These are phyloP conservation scores for Potentilla sterilis DNA, from an alignment of 306 rosid genomes.

Conservation along the genomic window DNA sequence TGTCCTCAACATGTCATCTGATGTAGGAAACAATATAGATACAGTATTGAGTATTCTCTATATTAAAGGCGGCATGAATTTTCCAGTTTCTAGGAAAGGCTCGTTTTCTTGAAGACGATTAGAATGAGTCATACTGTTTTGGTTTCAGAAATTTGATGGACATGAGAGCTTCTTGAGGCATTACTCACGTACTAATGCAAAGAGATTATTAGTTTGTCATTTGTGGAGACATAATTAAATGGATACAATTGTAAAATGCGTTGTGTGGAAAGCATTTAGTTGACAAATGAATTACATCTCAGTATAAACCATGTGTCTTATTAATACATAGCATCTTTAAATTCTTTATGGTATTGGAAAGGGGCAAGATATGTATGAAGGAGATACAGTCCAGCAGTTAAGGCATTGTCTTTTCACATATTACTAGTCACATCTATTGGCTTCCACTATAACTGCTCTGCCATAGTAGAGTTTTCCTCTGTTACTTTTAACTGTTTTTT, in stretches of 20 bases:
- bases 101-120: background rate
- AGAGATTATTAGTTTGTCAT: background rate
- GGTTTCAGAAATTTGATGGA: conserved; percentile 5
- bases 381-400: background rate
- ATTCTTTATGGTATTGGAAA: background rate
- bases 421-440: background rate
- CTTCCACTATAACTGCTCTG: background rate
- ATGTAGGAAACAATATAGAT: background rate
- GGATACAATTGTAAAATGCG: background rate
- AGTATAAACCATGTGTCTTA: background rate
- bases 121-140: background rate
- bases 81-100: background rate
- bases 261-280: conserved; percentile 1
- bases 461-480: background rate
- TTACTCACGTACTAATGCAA: background rate
- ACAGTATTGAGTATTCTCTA: background rate
- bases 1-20: background rate
- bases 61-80: background rate
- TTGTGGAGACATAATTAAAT: background rate
- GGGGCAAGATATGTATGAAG: background rate
- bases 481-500: background rate
- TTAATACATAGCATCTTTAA: background rate
- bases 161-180: background rate
- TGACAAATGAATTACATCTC: conserved; percentile 6
- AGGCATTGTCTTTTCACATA: background rate